Evolutionary conservation across 148 eudicot genomes (phyloP).

Genomic region (Beta vulgaris): DNA sequence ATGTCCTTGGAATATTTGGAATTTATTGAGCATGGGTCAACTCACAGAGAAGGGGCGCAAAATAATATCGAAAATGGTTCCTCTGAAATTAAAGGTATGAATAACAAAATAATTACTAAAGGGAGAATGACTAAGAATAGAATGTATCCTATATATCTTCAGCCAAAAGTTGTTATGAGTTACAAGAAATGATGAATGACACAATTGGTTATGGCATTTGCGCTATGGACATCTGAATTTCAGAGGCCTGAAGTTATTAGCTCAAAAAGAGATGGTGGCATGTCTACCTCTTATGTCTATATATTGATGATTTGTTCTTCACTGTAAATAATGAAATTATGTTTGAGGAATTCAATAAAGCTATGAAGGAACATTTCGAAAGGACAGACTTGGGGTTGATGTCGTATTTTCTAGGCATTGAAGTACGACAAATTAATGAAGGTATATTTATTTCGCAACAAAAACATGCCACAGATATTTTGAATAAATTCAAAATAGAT

Average conservation of each 20-base stretch:
- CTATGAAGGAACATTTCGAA: background rate
- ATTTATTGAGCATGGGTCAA: constrained; percentile 22
- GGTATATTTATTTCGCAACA: background rate
- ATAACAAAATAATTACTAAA: background rate
- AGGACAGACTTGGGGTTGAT: background rate
- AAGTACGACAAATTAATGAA: background rate
- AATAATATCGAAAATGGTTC: constrained; percentile 7
- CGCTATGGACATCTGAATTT: too few species aligned
- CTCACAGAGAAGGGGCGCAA: too few species aligned
- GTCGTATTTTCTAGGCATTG: constrained; percentile 11
- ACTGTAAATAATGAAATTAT: too few species aligned
- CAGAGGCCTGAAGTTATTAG: too few species aligned
- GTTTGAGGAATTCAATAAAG: too few species aligned
- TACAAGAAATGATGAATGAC: too few species aligned
- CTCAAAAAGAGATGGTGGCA: constrained; percentile 10
- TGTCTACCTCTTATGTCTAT: background rate
- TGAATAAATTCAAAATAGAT: constrained; percentile 3
- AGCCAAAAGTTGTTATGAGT: too few species aligned
- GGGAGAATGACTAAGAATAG: constrained; percentile 14
- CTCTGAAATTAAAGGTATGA: background rate
- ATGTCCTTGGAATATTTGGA: constrained; percentile 11
- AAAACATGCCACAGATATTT: constrained; percentile 5
- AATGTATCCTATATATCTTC: constrained; percentile 11
- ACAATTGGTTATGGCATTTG: constrained; percentile 8
- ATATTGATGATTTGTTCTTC: too few species aligned